Evolutionary conservation across 1,284 basidiomycete genomes (phyloP).

Genomic region (Microbotryum silenes-acaulis): DNA sequence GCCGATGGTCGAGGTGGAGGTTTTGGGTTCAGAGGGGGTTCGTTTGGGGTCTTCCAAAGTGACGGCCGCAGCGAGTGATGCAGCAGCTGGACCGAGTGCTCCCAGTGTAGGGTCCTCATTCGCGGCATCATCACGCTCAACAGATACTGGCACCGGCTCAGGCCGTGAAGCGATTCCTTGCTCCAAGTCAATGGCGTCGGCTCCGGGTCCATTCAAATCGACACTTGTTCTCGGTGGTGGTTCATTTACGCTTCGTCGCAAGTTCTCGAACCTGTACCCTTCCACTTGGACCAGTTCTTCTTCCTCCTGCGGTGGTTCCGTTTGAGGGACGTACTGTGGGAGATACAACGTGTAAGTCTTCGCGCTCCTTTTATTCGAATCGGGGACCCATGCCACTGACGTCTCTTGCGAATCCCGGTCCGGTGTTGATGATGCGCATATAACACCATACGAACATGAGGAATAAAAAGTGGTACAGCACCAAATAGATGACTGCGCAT

Average conservation of each 20-base stretch:
- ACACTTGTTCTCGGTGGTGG: not conserved
- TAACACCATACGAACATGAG: constrained; percentile 33
- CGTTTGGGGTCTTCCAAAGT: no score
- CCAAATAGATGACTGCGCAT: constrained; percentile 29
- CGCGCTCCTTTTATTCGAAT: not conserved
- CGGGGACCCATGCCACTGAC: constrained; percentile 6
- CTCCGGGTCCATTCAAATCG: not conserved
- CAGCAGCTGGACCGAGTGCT: not conserved
- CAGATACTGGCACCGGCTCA: not conserved
- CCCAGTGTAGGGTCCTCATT: not conserved
- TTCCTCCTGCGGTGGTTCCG: constrained; percentile 22
- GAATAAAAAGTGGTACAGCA: constrained; percentile 33
- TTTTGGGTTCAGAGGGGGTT: no score
- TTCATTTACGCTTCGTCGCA: not conserved
- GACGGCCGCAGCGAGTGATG: no score
- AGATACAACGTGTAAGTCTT: not conserved
- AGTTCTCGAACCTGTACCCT: constrained; percentile 12
- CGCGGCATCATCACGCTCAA: not conserved
- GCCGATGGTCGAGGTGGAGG: no score
- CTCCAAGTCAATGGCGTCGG: no score
- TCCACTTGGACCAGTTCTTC: constrained; percentile 21
- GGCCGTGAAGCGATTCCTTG: not conserved
- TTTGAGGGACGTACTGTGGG: constrained; percentile 23
- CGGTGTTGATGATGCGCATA: constrained; percentile 18
- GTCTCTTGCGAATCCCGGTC: constrained; percentile 32